A percentile compares a stretch with the other conserved stretches of the same genome.
Conservation (phyloP, 2,329 filamentous ascomycete genomes). For the Fusarium xyrophilum region DNA sequence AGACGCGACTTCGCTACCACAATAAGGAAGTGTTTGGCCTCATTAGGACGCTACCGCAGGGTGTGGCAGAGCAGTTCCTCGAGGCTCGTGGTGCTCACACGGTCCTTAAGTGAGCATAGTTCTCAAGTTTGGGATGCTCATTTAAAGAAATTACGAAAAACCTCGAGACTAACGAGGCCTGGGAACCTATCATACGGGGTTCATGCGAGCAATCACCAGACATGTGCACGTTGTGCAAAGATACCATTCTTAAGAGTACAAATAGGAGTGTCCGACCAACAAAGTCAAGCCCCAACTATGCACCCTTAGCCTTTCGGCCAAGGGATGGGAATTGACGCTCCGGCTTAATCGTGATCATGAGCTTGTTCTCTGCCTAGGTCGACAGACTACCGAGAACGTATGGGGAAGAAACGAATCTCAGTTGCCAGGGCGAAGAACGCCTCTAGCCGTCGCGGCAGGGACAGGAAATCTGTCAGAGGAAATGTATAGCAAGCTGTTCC, state of each 20-base stretch:
- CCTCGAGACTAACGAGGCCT: neutral
- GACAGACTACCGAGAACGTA: conserved; percentile 85
- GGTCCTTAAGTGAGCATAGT: conserved; percentile 74
- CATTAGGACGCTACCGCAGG: conserved; percentile 80
- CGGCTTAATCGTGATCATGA: conserved; percentile 96
- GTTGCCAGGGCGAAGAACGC: conserved; percentile 61
- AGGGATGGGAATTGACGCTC: conserved; percentile 88
- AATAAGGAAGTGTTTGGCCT: conserved; percentile 90
- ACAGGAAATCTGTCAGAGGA: conserved; percentile 16
- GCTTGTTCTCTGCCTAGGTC: conserved; percentile 75
- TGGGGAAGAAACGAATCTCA: conserved; percentile 62
- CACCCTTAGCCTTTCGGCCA: conserved; percentile 78
- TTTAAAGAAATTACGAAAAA: conserved; percentile 5
- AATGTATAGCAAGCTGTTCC: conserved; percentile 21
- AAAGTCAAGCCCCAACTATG: conserved; percentile 97
- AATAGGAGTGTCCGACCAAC: conserved; percentile 73
- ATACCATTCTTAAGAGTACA: conserved; percentile 13
- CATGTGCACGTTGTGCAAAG: conserved; percentile 7
- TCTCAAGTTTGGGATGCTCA: neutral
- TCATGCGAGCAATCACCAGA: conserved; percentile 9
- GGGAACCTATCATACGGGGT: neutral
- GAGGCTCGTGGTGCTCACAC: conserved; percentile 92
- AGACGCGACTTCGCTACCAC: conserved; percentile 91
- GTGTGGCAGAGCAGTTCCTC: conserved; percentile 84
- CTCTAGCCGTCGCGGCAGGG: conserved; percentile 63